Percentiles rank a stretch among this genome's conserved stretches.
phyloP scores from a whole-genome alignment of 352 stramenopile species.

The Pythium rhizo-oryzae region DNA sequence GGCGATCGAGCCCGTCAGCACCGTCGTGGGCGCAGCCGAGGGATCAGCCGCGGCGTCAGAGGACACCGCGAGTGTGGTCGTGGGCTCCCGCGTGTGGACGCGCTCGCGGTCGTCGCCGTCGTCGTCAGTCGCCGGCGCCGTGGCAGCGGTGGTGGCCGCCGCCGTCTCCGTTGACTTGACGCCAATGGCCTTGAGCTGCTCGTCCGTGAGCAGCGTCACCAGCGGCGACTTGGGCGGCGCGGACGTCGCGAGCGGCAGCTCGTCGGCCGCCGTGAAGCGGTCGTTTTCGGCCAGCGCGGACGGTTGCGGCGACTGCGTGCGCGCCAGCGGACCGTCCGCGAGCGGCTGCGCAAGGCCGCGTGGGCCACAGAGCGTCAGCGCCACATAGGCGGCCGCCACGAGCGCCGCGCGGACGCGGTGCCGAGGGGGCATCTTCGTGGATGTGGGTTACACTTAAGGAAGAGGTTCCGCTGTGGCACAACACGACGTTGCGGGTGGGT shows the following conservation, averaged over 20 bases:
- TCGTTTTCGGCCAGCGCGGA: conserved; percentile 6
- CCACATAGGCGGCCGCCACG: background rate
- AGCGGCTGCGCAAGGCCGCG: background rate
- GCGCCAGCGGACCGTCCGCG: background rate
- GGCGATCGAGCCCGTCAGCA: conserved; percentile 17
- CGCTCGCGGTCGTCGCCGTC: conserved; percentile 2
- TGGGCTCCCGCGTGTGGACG: background rate
- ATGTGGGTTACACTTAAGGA: too few relatives aligned
- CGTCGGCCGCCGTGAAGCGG: conserved; percentile 23
- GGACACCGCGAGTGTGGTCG: too few relatives aligned
- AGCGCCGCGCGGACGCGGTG: background rate
- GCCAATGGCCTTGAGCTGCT: conserved; percentile 34
- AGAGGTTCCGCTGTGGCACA: too few relatives aligned
- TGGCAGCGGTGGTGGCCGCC: background rate
- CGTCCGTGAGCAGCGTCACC: conserved; percentile 29
- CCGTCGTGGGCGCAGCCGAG: background rate
- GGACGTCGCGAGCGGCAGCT: conserved; percentile 19
- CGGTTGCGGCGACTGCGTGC: conserved; percentile 7
- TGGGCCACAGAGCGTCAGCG: background rate
- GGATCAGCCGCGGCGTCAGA: background rate
- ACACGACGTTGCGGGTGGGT: too few relatives aligned
- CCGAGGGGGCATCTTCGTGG: too few relatives aligned
- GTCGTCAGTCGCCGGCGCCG: background rate
- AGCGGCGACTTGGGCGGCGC: conserved; percentile 2
- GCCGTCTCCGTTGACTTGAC: conserved; percentile 23